Conservation (phyloP, 2,329 filamentous ascomycete species). For the Xylariaceae sp. region DNA sequence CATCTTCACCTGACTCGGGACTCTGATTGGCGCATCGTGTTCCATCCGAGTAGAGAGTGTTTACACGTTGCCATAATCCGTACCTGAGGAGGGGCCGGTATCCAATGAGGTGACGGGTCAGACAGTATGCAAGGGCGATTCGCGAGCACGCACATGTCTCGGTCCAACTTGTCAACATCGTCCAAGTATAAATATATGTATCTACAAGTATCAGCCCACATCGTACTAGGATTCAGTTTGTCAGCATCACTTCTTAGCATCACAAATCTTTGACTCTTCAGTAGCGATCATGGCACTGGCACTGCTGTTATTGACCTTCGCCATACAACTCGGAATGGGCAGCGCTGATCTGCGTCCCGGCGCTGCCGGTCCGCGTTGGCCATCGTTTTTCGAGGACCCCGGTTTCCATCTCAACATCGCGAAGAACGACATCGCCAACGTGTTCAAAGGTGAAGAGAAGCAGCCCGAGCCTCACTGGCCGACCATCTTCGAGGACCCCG, state of each 20-base stretch:
- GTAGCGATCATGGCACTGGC: not conserved
- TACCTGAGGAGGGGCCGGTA: too few relatives aligned
- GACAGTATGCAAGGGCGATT: too few relatives aligned
- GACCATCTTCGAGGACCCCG: conserved; percentile 2
- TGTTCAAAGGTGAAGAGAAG: not conserved
- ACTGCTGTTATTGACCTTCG: not conserved
- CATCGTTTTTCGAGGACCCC: conserved; percentile 5
- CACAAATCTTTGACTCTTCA: not conserved
- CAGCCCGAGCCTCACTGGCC: not conserved
- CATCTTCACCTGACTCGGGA: too few relatives aligned
- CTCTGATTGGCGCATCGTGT: too few relatives aligned
- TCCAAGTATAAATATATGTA: too few relatives aligned
- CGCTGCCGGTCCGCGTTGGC: not conserved
- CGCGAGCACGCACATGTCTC: too few relatives aligned
- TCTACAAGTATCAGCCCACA: too few relatives aligned
- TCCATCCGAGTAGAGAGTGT: too few relatives aligned
- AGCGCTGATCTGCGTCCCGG: not conserved
- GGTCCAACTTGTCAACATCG: not conserved
- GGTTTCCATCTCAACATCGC: conserved; percentile 4
- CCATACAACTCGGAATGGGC: not conserved
- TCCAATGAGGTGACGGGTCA: too few relatives aligned
- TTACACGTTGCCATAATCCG: too few relatives aligned
- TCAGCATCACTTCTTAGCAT: not conserved
- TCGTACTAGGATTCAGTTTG: not conserved
- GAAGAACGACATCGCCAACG: not conserved